Evolutionary conservation across 768 basidiomycete genomes (phyloP), one percentile per base, ranked within the genome.

Genomic region (Auricularia sp.): DNA sequence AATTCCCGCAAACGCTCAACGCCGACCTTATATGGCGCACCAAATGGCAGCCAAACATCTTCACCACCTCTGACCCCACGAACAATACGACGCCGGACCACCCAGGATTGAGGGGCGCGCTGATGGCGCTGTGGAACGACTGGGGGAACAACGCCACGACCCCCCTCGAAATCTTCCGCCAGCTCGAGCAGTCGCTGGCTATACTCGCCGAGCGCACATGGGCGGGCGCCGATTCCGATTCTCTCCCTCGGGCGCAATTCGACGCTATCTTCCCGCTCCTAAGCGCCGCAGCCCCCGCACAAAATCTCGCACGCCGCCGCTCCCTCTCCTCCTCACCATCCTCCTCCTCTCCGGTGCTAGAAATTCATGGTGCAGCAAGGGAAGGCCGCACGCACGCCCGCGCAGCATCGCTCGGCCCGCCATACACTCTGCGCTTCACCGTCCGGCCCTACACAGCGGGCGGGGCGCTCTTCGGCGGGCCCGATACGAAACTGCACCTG

Each of bases 91-190:
- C 60, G 16, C 67, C 73, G n/a, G 54, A 70, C 12, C 63, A 72
- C 21, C 63, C 71, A 0, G 70, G 72, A 11, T 69, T 78, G 23
- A 67, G 74, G 3, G 77, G 77, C 33, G 71, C 74, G 0, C 74
- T 77, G 16, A 75, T 78, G 68, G 77, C 74, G 0, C 67, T 77
- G 8, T 78, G 77, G 77, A 78, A 76, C 56, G 79, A 80, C 68
- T 80, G 78, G 77, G 79, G 79, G 1, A 76, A 79, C 61, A 80
- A 78, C 42, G 77, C 79, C 39, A 79, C 77, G 36, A 80, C 78
- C 4, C 74, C 74, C 7, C 70, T 79, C 11, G 79, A 80, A 71
- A 74, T 75, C 2, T 80, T 79, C 66, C 78, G 78, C 67, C 77
- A 79, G 62, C 71, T 80, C 7, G 72, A 78, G 6, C 74, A 72